Evolutionary conservation across 2,329 filamentous ascomycete genomes (phyloP), one percentile per base, ranked within the genome.

Genomic region (Hypoxylon sp.): DNA sequence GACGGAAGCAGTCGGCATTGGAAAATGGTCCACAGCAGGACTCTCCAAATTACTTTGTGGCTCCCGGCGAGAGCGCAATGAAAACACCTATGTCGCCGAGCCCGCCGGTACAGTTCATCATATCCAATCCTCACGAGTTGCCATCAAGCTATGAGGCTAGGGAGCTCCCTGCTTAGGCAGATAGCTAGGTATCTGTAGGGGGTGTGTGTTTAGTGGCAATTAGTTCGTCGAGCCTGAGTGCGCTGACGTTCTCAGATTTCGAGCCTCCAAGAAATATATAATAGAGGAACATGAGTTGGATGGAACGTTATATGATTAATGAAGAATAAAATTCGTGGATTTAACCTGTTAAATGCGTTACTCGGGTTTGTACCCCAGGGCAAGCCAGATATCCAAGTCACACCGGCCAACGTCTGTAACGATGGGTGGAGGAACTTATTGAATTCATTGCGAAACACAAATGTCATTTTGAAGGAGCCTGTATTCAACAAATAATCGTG

Each of bases 121-220:
- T 16, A 37, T 4, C n/a, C 23, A 39, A 43, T n/a, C 43, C 43
- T 12, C 34, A 51, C 9, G 65, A 68, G 34, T 12, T 65, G 29
- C 7, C 53, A 39, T 43, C 46, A 23, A 30, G 25, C 7, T 47
- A 56, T 14, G 37, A 48, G 12, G n/a, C 27, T 6, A 50, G 39
- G 21, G 61, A 68, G 6, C 62, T 65, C 9, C 39, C 54, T 29
- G 39, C 48, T 23, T 59, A 51, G 23, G 8, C 11, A 12, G 56
- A 9, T 34, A 41, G 1, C 30, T 45, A 43, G 5, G 5, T 12
- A 11, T 14, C 5, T 5, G 12, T 32, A 41, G 9, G 48, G 21
- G 19, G 16, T 25, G 14, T 45, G 11, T 11, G 5, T 25, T 43
- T 0, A 29, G 14, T 21, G 37, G 9, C 29, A 43, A 5, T n/a